phyloP scores from a whole-genome alignment of 2,329 filamentous ascomycete species.

The Beauveria bassiana region DNA sequence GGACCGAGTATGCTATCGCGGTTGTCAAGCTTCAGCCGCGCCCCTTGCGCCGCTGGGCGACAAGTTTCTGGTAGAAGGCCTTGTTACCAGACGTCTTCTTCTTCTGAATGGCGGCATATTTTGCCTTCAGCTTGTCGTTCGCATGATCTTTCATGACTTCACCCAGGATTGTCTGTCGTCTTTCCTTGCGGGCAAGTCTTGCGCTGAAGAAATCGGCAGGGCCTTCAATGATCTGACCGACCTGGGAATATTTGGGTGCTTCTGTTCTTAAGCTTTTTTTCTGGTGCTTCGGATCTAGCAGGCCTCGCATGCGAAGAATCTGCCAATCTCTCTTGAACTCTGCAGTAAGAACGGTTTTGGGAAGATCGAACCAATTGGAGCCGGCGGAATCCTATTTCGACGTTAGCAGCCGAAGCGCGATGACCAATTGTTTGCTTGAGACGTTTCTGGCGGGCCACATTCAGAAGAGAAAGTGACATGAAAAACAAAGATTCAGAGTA shows the following conservation, averaged over 20 bases:
- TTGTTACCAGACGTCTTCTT: slow-evolving; percentile 84
- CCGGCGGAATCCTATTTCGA: slow-evolving; percentile 54
- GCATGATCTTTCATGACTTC: slow-evolving; percentile 54
- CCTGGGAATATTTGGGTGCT: slow-evolving; percentile 72
- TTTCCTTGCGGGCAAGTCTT: slow-evolving; percentile 76
- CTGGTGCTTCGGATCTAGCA: slow-evolving; percentile 87
- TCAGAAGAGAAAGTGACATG: not conserved
- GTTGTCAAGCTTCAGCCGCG: not conserved
- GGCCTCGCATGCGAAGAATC: slow-evolving; percentile 78
- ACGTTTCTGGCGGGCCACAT: not conserved
- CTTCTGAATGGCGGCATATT: slow-evolving; percentile 78
- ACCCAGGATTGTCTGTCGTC: slow-evolving; percentile 79
- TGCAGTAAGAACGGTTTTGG: slow-evolving; percentile 73
- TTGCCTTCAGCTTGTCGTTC: slow-evolving; percentile 70
- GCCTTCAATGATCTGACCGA: slow-evolving; percentile 82
- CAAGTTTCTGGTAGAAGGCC: slow-evolving; percentile 75
- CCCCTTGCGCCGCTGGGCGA: slow-evolving; percentile 32
- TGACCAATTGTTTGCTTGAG: not conserved
- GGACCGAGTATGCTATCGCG: not conserved
- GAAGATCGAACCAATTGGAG: slow-evolving; percentile 78
- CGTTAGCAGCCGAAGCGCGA: not conserved
- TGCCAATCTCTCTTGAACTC: slow-evolving; percentile 86
- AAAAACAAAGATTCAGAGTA: slow-evolving; percentile 53
- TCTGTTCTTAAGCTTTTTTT: slow-evolving; percentile 71
- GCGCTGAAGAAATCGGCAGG: slow-evolving; percentile 80